Evolutionary conservation across 2,329 filamentous ascomycete species (phyloP).

Genomic region (Monilinia fructicola): DNA sequence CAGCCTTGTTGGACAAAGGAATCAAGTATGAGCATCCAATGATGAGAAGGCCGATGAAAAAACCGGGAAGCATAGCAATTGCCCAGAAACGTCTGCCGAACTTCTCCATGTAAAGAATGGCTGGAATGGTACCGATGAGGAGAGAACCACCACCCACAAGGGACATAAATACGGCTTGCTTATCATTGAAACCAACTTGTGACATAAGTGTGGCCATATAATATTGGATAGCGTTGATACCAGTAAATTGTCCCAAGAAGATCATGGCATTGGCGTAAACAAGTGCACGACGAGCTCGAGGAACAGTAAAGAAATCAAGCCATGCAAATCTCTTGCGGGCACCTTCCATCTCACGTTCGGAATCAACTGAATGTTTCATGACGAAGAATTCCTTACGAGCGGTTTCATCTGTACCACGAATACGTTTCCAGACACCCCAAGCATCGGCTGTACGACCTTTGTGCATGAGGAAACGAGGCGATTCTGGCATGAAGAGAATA

Average conservation of each 20-base stretch:
- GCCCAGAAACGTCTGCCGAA: constrained; percentile 75
- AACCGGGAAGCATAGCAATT: constrained; percentile 68
- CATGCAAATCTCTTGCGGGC: constrained; percentile 59
- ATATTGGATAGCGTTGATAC: constrained; percentile 70
- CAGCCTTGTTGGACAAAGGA: constrained; percentile 47
- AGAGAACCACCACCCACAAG: constrained; percentile 68
- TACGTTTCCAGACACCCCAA: constrained; percentile 70
- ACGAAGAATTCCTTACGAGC: constrained; percentile 68
- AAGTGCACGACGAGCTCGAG: constrained; percentile 63
- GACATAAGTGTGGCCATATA: constrained; percentile 69
- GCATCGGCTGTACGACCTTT: constrained; percentile 59
- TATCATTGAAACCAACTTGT: constrained; percentile 64
- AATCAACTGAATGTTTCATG: constrained; percentile 62
- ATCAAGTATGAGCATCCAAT: constrained; percentile 65
- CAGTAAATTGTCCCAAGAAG: constrained; percentile 67
- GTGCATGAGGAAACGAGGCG: constrained; percentile 68
- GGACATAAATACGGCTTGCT: constrained; percentile 70
- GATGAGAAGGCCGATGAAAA: constrained; percentile 67
- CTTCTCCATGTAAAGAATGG: constrained; percentile 68
- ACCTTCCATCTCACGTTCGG: constrained; percentile 47
- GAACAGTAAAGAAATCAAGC: constrained; percentile 72
- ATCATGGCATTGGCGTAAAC: constrained; percentile 71
- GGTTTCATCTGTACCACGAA: constrained; percentile 60
- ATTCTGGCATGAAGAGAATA: constrained; percentile 71
- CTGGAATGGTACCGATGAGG: constrained; percentile 66